phyloP scores from a whole-genome alignment of 805 yeast species.

The Metschnikowia lochheadii region DNA sequence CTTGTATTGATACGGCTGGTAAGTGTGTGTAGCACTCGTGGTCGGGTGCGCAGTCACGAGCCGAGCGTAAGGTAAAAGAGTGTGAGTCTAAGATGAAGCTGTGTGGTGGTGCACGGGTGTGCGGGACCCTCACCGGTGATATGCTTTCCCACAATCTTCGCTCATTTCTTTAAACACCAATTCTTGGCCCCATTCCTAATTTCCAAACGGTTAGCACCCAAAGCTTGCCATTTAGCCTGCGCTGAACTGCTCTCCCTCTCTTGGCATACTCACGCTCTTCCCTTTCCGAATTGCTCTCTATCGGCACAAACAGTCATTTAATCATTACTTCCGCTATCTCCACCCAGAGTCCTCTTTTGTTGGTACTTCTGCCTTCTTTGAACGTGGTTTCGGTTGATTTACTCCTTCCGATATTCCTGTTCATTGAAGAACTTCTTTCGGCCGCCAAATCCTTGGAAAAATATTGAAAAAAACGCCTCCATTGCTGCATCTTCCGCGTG shows the following conservation, averaged over 20 bases:
- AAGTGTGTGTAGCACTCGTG: not conserved
- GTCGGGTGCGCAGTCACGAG: slow-evolving; percentile 1
- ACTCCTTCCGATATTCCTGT: not conserved
- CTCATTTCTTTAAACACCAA: slow-evolving; percentile 2
- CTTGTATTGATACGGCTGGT: no score
- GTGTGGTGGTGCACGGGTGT: slow-evolving; percentile 1
- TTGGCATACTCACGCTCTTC: not conserved
- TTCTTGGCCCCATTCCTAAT: not conserved
- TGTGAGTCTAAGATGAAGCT: not conserved
- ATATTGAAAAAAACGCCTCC: not conserved
- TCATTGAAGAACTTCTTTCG: not conserved
- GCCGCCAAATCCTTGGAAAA: not conserved
- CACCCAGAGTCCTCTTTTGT: not conserved
- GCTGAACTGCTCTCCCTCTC: not conserved
- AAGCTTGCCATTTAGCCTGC: not conserved
- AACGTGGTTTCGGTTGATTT: not conserved
- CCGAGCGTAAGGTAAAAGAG: not conserved
- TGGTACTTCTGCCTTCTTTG: not conserved
- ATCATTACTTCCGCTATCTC: not conserved
- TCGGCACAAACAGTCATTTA: slow-evolving; percentile 1
- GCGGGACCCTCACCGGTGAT: slow-evolving; percentile 4
- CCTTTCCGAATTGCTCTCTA: not conserved
- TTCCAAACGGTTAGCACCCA: not conserved
- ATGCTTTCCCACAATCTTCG: slow-evolving; percentile 6
- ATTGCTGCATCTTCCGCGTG: not conserved